Conservation (phyloP, 306 rosid genomes). For the Benincasa hispida region DNA sequence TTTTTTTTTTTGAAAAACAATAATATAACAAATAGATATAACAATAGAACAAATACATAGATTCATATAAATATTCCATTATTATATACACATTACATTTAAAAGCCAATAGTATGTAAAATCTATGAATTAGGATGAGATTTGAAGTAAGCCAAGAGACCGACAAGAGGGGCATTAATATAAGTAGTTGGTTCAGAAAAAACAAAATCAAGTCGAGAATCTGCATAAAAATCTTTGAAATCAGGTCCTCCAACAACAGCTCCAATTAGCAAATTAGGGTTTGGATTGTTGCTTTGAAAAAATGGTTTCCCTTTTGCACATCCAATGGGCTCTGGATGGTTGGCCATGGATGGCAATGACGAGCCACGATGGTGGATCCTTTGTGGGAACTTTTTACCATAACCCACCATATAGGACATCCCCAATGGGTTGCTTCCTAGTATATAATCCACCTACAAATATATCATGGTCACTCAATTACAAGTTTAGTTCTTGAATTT, state of each 20-base stretch:
- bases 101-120: no score
- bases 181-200: conserved; percentile 52
- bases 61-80: neutral
- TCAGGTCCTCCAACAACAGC: conserved; percentile 58
- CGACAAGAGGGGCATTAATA: conserved; percentile 57
- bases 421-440: conserved; percentile 42
- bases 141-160: conserved; percentile 5
- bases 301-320: conserved; percentile 43
- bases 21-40: no score
- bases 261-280: conserved; percentile 43
- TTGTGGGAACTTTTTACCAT: conserved; percentile 27
- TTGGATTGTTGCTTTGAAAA: conserved; percentile 35
- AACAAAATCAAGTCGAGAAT: conserved; percentile 36
- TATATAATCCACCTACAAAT: conserved; percentile 29
- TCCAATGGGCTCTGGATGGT: conserved; percentile 33
- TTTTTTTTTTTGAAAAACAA: no score
- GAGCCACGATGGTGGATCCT: conserved; percentile 53
- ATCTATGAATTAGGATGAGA: neutral
- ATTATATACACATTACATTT: no score
- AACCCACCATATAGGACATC: conserved; percentile 55
- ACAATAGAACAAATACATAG: no score
- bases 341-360: conserved; percentile 38
- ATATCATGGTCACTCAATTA: neutral
- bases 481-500: neutral
- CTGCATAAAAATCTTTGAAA: conserved; percentile 27